Evolutionary conservation across 1,284 basidiomycete genomes (phyloP), one percentile per base, ranked within the genome.

Genomic region (Fomitopsis betulina): DNA sequence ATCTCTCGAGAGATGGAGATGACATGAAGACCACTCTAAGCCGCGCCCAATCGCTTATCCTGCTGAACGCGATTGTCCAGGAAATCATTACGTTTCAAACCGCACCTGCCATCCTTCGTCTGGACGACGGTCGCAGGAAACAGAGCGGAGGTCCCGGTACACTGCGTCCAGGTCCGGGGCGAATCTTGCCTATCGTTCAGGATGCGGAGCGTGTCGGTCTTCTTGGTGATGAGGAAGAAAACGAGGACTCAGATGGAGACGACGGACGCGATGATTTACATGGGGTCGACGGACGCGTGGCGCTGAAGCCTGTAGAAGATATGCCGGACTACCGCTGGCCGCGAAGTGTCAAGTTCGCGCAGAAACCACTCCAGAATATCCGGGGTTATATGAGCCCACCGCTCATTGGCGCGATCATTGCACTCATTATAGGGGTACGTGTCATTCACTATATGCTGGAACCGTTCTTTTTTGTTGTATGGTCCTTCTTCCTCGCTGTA

Each of bases 21-120:
- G 21, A 54, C 25, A 32, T 58, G 9, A 49, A 57, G 25, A 53
- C 53, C 9, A 65, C 65, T 27, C 64, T 72, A n/a, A 43, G 25
- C 35, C 66, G 71, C 58, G 71, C 70, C 1, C 65, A 68, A 57
- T 65, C 65, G n/a, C 62, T 72, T 38, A 63, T 71, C 17, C 68
- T 72, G 8, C 65, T 72, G 42, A 72, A 72, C 57, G 70, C 65
- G 45, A 63, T 72, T 62, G 65, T 71, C 3, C 70, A 71, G 62
- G 67, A 71, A 61, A 62, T 59, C n/a, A 56, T 71, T 63, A 70
- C 69, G 17, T 71, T 71, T 59, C 67, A 69, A 59, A 30, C 66
- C 53, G 70, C 69, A 7, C 70, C 71, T 8, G 53, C 57, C 52
- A 59, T 71, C 45, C 63, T 72, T 47, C 54, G 45, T 30, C 54